Evolutionary conservation across 371 early-diverging fungal species (phyloP).

Genomic region (Dichotomocladium elegans): DNA sequence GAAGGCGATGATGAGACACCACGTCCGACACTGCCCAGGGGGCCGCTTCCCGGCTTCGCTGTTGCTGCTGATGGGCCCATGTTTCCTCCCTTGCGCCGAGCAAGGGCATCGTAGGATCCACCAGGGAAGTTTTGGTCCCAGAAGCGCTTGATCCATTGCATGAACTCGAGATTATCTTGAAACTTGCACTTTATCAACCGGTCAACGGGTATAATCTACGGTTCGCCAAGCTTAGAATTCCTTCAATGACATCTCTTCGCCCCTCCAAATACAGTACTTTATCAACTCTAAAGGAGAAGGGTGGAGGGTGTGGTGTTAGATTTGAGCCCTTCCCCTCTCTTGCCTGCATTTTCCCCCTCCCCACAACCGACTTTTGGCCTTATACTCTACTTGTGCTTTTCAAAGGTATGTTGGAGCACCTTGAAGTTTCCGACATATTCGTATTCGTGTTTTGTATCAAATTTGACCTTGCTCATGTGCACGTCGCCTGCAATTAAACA

Average conservation of each 20-base stretch:
- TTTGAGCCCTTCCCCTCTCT: no score
- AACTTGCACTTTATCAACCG: conserved; percentile 86
- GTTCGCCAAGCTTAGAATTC: no score
- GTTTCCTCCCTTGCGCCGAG: conserved; percentile 66
- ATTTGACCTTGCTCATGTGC: conserved; percentile 81
- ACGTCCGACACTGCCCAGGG: no score
- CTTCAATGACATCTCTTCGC: no score
- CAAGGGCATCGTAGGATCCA: conserved; percentile 78
- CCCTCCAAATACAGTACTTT: no score
- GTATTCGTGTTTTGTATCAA: conserved; percentile 87
- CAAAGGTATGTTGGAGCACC: conserved; percentile 78
- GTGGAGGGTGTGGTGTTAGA: no score
- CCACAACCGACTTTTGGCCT: no score
- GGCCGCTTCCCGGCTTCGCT: no score
- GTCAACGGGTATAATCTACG: conserved; percentile 77
- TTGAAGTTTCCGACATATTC: conserved; percentile 91
- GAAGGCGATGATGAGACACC: no score
- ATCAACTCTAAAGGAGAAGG: no score
- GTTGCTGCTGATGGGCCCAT: no score
- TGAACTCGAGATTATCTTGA: conserved; percentile 95
- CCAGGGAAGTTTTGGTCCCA: conserved; percentile 86
- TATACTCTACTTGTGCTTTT: conserved; percentile 70
- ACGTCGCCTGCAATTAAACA: conserved; percentile 52
- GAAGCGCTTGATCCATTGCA: conserved; percentile 89
- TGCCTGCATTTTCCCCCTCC: no score